phyloP scores from a whole-genome alignment of 2,329 filamentous ascomycete genomes.

The Penicillium corylophilum region DNA sequence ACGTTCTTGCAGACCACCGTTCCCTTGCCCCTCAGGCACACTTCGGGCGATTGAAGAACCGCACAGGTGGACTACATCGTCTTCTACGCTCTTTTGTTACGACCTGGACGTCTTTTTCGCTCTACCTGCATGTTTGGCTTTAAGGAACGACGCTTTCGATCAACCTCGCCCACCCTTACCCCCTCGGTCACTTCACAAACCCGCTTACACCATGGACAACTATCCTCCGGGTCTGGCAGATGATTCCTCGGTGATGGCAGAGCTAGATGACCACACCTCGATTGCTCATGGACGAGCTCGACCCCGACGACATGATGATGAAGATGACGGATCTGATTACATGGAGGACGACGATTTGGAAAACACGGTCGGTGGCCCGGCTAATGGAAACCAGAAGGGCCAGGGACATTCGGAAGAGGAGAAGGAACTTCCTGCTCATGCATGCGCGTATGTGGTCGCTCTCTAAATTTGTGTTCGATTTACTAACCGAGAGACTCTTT shows the following conservation, averaged over 20 bases:
- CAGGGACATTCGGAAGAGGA: slow-evolving; percentile 67
- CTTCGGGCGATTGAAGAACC: slow-evolving; percentile 15
- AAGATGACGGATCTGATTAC: slow-evolving; percentile 82
- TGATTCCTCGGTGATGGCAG: slow-evolving; percentile 44
- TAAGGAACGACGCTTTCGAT: slow-evolving; percentile 3
- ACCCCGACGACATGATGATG: slow-evolving; percentile 75
- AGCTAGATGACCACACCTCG: slow-evolving; percentile 63
- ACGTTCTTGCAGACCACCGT: slow-evolving; percentile 18
- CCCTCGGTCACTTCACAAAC: slow-evolving; percentile 66
- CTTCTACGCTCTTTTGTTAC: slow-evolving; percentile 30
- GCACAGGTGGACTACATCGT: slow-evolving; percentile 25
- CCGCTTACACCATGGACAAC: slow-evolving; percentile 83
- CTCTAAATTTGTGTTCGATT: slow-evolving; percentile 12
- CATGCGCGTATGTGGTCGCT: slow-evolving; percentile 75
- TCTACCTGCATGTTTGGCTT: slow-evolving; percentile 4
- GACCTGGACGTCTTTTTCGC: slow-evolving; percentile 3
- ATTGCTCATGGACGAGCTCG: slow-evolving; percentile 65
- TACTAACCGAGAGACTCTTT: slow-evolving; percentile 14
- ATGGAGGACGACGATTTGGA: slow-evolving; percentile 79
- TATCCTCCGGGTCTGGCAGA: slow-evolving; percentile 35
- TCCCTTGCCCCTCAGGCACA: slow-evolving; percentile 36
- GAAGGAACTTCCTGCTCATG: slow-evolving; percentile 87
- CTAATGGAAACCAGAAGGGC: slow-evolving; percentile 69
- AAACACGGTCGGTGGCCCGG: slow-evolving; percentile 75
- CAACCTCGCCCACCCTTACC: slow-evolving; percentile 4